Evolutionary conservation across 305 asterid genomes (phyloP).

Genomic region (Fraxinus floribunda): DNA sequence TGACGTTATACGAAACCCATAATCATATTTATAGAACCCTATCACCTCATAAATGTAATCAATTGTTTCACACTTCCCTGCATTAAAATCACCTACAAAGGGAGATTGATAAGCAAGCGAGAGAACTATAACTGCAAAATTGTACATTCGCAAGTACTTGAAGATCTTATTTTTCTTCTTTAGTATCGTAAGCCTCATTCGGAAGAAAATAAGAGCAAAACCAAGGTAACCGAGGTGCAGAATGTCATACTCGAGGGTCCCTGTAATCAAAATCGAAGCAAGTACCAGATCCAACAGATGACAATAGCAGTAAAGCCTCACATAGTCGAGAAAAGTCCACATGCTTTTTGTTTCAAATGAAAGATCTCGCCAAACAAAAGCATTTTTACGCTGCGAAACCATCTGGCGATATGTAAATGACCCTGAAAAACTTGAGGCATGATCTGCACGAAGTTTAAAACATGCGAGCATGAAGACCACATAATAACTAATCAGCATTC

Average conservation of each 20-base stretch:
- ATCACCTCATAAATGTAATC: conserved; percentile 93
- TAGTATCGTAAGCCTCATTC: conserved; percentile 85
- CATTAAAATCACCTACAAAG: conserved; percentile 69
- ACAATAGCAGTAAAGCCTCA: conserved; percentile 98
- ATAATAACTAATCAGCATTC: conserved; percentile 80
- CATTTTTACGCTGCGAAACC: conserved; percentile 84
- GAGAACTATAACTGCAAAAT: conserved; percentile 88
- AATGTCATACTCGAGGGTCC: conserved; percentile 94
- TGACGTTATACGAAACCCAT: conserved; percentile 96
- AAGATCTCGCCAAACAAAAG: conserved; percentile 94
- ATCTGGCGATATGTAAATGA: conserved; percentile 74
- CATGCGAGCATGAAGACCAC: conserved; percentile 87
- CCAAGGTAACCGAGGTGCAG: conserved; percentile 97
- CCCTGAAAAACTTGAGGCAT: conserved; percentile 68
- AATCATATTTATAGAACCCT: conserved; percentile 94
- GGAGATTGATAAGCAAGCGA: conserved; percentile 98
- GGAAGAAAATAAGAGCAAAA: conserved; percentile 92
- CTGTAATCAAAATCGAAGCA: conserved; percentile 80
- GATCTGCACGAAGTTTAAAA: conserved; percentile 93
- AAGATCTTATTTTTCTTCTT: conserved; percentile 93
- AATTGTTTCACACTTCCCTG: conserved; percentile 79
- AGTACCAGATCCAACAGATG: conserved; percentile 97
- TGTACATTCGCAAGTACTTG: conserved; percentile 81
- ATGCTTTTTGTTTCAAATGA: conserved; percentile 96
- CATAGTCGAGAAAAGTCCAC: conserved; percentile 96